phyloP scores from a whole-genome alignment of 371 early-diverging fungal species.

The Capniomyces stellatus region DNA sequence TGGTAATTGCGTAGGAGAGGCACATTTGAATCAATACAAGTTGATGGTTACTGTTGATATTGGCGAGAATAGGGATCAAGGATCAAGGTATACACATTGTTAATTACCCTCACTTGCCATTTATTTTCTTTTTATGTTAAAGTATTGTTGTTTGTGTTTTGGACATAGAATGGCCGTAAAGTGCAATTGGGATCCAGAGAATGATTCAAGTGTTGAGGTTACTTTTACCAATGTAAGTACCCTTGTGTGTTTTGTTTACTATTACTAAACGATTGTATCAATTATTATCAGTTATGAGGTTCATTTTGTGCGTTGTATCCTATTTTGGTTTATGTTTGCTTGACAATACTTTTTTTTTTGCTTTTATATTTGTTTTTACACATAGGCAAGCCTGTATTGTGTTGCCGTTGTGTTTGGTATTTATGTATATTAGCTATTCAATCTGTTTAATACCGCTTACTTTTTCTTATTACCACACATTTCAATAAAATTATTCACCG shows the following conservation, averaged over 20 bases:
- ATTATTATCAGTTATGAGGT: no score
- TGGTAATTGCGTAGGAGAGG: background rate
- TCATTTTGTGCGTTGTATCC: no score
- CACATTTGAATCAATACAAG: background rate
- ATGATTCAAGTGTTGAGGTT: background rate
- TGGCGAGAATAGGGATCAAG: background rate
- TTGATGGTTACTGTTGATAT: background rate
- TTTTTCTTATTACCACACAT: no score
- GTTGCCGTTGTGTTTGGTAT: conserved; percentile 2
- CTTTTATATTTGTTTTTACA: background rate
- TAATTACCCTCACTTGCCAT: no score
- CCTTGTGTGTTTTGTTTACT: no score
- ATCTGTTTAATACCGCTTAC: no score
- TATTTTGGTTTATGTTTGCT: no score
- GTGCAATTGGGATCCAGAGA: background rate
- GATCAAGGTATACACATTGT: background rate
- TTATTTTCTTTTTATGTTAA: background rate
- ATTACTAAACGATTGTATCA: no score
- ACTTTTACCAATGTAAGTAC: background rate
- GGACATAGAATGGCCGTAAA: background rate
- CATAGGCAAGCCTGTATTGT: background rate
- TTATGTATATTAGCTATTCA: conserved; percentile 3
- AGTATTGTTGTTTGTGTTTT: background rate
- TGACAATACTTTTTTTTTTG: background rate
- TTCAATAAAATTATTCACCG: no score